phyloP scores from a whole-genome alignment of 441 rosid species.

The Populus hybrid region DNA sequence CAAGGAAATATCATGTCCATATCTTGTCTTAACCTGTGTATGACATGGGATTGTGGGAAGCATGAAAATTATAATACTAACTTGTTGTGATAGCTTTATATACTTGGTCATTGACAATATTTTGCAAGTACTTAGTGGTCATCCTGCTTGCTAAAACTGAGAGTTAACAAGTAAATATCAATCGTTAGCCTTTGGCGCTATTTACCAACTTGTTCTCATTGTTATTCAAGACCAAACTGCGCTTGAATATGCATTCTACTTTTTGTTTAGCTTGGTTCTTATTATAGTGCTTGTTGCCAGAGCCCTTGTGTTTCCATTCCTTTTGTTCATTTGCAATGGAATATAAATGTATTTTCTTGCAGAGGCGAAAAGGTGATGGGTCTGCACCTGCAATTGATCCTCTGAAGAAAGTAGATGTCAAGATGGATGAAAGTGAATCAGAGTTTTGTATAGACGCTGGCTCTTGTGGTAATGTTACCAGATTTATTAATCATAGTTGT shows the following conservation, averaged over 20 bases:
- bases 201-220: neutral
- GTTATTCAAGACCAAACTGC: neutral
- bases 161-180: neutral
- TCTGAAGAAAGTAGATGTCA: conserved; percentile 14
- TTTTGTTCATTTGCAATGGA: neutral
- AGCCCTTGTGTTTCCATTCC: conserved; percentile 9
- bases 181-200: neutral
- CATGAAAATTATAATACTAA: neutral
- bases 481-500: conserved; percentile 51
- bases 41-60: neutral
- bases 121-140: neutral
- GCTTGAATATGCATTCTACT: neutral
- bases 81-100: neutral
- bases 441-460: conserved; percentile 48
- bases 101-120: neutral
- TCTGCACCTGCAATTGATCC: conserved; percentile 16
- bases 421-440: conserved; percentile 23
- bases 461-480: conserved; percentile 37
- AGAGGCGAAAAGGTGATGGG: conserved; percentile 36
- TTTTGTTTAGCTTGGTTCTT: neutral
- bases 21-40: conserved; percentile 3
- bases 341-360: conserved; percentile 15
- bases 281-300: neutral
- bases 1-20: neutral
- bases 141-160: neutral